phyloP scores from a whole-genome alignment of 345 rosid genomes.

The Xanthoceras sorbifolium region DNA sequence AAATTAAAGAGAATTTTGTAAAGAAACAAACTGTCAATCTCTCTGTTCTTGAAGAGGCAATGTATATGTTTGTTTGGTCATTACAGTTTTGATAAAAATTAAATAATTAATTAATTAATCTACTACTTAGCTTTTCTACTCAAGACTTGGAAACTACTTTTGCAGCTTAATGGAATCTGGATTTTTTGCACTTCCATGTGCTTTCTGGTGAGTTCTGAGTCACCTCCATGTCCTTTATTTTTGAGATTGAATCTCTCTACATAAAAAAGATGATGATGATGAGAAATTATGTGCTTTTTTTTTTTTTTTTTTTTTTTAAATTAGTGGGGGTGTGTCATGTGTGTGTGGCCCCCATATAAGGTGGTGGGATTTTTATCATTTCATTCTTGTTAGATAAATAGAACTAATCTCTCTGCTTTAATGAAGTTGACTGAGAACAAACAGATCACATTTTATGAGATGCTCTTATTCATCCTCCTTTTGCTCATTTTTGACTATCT shows the following conservation, averaged over 20 bases:
- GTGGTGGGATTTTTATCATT: neutral
- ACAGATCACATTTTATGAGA: slow-evolving; percentile 3
- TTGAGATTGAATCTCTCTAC: neutral
- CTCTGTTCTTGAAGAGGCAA: too few species aligned
- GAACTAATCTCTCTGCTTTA: slow-evolving; percentile 8
- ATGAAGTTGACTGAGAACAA: neutral
- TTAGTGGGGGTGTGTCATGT: too few species aligned
- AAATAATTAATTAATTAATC: too few species aligned
- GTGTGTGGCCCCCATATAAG: neutral
- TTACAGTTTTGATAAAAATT: neutral
- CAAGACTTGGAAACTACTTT: neutral
- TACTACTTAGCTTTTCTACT: neutral
- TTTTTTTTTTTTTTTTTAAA: too few species aligned
- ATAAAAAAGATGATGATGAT: neutral
- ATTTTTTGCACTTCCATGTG: slow-evolving; percentile 7
- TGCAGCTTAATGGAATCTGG: neutral
- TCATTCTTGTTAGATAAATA: neutral
- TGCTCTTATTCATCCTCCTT: slow-evolving; percentile 3
- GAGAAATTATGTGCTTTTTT: neutral
- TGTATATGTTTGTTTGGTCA: neutral
- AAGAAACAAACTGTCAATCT: too few species aligned
- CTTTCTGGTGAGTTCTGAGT: slow-evolving; percentile 4
- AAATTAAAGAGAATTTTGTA: too few species aligned
- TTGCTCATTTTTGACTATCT: slow-evolving; percentile 28
- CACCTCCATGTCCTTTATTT: neutral